Conservation (phyloP, 2,329 filamentous ascomycete species). For the Didymella glomerata region DNA sequence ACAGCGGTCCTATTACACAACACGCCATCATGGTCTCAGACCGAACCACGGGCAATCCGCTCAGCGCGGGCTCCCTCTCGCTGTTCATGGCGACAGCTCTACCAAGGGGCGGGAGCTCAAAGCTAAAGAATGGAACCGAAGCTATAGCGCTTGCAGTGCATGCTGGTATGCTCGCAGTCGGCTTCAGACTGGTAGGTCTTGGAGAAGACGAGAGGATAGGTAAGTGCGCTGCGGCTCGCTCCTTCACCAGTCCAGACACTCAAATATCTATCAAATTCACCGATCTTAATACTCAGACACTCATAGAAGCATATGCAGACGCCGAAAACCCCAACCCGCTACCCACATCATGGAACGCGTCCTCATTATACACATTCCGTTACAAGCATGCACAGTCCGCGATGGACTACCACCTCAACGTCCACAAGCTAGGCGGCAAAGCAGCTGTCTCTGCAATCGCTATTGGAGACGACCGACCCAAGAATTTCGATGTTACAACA, state of each 20-base stretch:
- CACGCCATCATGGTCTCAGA: constrained; percentile 36
- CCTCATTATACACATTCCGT: constrained; percentile 77
- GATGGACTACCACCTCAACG: constrained; percentile 81
- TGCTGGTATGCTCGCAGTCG: constrained; percentile 80
- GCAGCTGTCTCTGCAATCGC: constrained; percentile 84
- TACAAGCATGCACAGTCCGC: constrained; percentile 88
- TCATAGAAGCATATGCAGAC: constrained; percentile 65
- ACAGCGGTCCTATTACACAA: background rate
- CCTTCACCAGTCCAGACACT: background rate
- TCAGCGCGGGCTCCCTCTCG: constrained; percentile 55
- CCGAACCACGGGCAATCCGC: constrained; percentile 52
- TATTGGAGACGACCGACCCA: constrained; percentile 80
- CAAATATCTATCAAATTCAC: constrained; percentile 20
- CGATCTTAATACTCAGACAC: constrained; percentile 31
- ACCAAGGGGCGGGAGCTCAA: constrained; percentile 49
- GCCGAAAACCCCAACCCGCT: constrained; percentile 67
- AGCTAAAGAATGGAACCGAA: constrained; percentile 76
- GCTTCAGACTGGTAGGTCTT: constrained; percentile 84
- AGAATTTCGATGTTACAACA: constrained; percentile 75
- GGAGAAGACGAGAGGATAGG: constrained; percentile 80
- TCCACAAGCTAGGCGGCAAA: constrained; percentile 82
- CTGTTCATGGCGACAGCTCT: constrained; percentile 56
- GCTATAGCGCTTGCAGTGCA: constrained; percentile 85
- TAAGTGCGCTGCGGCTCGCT: constrained; percentile 50
- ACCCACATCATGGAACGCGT: constrained; percentile 81